These are phyloP conservation scores for Diaporthe australafricana DNA, from an alignment of 2,329 filamentous ascomycete genomes.

Conservation along the genomic window DNA sequence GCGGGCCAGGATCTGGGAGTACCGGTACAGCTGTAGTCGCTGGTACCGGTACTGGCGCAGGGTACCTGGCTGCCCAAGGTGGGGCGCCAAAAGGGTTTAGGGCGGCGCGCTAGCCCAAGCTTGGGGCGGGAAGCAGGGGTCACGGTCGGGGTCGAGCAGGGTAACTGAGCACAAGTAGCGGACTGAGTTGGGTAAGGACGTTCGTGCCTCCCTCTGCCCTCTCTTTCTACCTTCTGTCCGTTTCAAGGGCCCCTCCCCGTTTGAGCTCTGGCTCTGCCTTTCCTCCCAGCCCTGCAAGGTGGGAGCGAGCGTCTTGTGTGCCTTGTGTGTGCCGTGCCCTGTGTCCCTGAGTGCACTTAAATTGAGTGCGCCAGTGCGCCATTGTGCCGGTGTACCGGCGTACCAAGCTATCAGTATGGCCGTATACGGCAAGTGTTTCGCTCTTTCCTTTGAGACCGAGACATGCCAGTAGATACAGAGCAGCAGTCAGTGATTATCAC, in stretches of 20 bases:
- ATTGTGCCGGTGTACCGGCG: background rate
- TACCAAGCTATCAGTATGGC: background rate
- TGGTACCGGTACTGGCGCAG: background rate
- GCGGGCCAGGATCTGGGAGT: background rate
- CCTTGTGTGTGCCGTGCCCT: background rate
- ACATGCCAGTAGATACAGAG: constrained; percentile 2
- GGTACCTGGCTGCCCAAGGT: background rate
- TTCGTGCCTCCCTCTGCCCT: background rate
- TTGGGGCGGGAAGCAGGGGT: constrained; percentile 27
- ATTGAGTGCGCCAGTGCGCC: background rate
- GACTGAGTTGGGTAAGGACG: background rate
- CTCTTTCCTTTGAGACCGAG: constrained; percentile 9
- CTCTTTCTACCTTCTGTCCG: background rate
- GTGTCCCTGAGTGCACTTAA: background rate
- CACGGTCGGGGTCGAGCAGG: constrained; percentile 2
- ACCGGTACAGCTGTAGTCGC: constrained; percentile 8
- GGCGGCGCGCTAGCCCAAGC: constrained; percentile 6
- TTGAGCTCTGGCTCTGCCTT: constrained; percentile 7
- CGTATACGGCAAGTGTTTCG: constrained; percentile 17
- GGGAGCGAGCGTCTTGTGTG: background rate
- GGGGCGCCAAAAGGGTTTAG: constrained; percentile 15
- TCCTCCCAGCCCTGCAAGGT: constrained; percentile 1
- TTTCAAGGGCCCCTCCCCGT: background rate
- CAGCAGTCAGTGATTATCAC: no score
- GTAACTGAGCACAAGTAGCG: background rate